These are phyloP conservation scores for Fragaria vesca DNA, from an alignment of 306 rosid genomes.

Conservation along the genomic window DNA sequence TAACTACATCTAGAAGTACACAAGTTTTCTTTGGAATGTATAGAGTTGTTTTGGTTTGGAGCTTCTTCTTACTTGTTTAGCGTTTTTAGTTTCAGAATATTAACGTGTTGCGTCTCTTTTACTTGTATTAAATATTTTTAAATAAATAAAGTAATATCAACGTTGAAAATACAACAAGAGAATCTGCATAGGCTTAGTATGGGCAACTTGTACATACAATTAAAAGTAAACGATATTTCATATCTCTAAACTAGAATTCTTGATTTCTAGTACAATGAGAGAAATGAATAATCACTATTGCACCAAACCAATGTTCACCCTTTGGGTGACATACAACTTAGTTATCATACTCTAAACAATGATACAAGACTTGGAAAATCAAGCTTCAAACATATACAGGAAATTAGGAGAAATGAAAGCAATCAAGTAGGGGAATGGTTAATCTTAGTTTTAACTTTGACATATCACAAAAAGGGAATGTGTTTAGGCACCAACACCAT, in stretches of 20 bases:
- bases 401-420: not conserved
- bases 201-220: not conserved
- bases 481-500: slow-evolving; percentile 37
- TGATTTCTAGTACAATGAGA: not conserved
- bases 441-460: slow-evolving; percentile 4
- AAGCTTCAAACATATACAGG: not conserved
- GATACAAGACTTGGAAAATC: not conserved
- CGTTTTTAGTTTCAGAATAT: too few species aligned
- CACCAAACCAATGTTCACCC: slow-evolving; percentile 12
- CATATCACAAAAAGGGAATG: not conserved
- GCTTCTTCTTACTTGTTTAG: too few species aligned
- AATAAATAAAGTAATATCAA: not conserved
- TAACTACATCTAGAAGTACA: too few species aligned
- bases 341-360: not conserved
- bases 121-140: too few species aligned
- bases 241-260: not conserved
- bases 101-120: too few species aligned
- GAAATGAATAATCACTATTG: slow-evolving; percentile 1
- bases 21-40: too few species aligned
- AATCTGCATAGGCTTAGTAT: not conserved
- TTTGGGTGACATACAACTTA: not conserved
- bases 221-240: not conserved
- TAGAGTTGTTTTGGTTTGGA: not conserved
- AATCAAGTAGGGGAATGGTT: slow-evolving; percentile 8
- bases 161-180: not conserved